Base-by-base conservation (phyloP, 2,329 filamentous ascomycete genomes). In the Microsporum ferrugineum region DNA sequence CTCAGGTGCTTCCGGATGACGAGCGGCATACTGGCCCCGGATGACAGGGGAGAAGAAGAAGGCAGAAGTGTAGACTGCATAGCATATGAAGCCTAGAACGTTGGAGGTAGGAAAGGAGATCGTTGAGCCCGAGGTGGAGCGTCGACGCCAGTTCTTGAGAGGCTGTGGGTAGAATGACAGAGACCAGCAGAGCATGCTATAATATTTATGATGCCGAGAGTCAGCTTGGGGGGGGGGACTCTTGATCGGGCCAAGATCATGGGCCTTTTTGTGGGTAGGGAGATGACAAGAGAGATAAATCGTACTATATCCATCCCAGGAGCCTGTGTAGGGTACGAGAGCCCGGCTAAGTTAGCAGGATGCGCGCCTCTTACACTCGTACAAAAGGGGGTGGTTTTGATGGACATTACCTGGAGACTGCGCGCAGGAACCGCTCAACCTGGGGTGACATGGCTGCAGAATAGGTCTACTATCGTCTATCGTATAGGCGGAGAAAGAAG, bases 141-240 rank as follows among this genome's bases (percentile, higher is more conserved):
- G 83, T 60, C 90, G 86, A 34, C 79, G 79, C 72, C 81, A 87
- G 79, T 96, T 97, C 64, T 90, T 82, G 63, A 95, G 76, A 5
- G 88, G 84, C 72, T 97, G 94, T 1, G 92, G 91, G 73, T 97
- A 97, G 77, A 96, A 97, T 14, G 90, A 95, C 14, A 86, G 76
- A 10, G 88, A 92, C 92, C 92, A 94, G 73, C 82, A 84, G 57
- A 85, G 65, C 65, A 84, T 86, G 75, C 76, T 79, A 63, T 58
- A 27, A n/a, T 57, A 14, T 5, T 43, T 43, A n/a, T n/a, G 5
- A 17, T 43, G 43, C 23, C 17, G 31, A 53, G 43, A 47, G 58
- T 23, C 31, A 41, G 6, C 59, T 49, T 43, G 12, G 39, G 39
- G 39, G 14, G 5, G 39, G 14, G 12, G 4, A n/a, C 39, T 23